Evolutionary conservation across 2,329 filamentous ascomycete species (phyloP), one percentile per base, ranked within the genome.

Genomic region (Drechmeria coniospora): DNA sequence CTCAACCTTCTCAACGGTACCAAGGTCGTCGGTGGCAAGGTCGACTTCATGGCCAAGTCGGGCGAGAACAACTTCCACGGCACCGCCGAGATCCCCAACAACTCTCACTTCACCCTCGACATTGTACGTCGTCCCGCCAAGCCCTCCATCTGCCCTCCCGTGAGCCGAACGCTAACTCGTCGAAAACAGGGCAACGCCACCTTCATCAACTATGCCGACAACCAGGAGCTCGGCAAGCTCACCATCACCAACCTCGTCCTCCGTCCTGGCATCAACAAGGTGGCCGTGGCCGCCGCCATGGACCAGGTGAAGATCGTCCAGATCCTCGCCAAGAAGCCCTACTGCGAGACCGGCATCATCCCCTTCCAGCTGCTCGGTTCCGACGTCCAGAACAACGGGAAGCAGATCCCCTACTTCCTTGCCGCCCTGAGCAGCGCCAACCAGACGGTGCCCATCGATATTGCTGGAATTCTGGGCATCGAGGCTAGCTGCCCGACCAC

Each of bases 11-110:
- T 80, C 36, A 43, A 56, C 23, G 71, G 70, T 27, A 63, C 68
- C 27, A 45, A 49, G 17, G 62, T 75, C 32, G 56, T 50, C 29
- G 53, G 68, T 22, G 59, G 66, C 35, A 50, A 51, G 23, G 60
- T 76, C 36, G 47, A 56, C 19, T 40, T 61, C 13, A 39, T 46
- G 16, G 32, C 42, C 10, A 43, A 57, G 29, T 35, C 44, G 8
- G 53, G 62, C 29, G 61, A 57, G 14, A 59, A 63, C 44, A 80
- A 79, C 53, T 74, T 80, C 51, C 52, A 61, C 28, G 74, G 63
- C 38, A 63, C 55, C 10, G 62, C 65, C 32, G 55, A 56, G 31
- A 73, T 80, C 27, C 72, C 70, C 37, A 81, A 80, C 47, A 62
- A 59, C 6, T 76, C 74, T 2, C 51, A 68, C 28, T 61, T 76